A percentile compares a stretch with the other conserved stretches of the same genome.
Evolutionary conservation across 2,329 filamentous ascomycete species (phyloP).

Genomic region (Colletotrichum godetiae): DNA sequence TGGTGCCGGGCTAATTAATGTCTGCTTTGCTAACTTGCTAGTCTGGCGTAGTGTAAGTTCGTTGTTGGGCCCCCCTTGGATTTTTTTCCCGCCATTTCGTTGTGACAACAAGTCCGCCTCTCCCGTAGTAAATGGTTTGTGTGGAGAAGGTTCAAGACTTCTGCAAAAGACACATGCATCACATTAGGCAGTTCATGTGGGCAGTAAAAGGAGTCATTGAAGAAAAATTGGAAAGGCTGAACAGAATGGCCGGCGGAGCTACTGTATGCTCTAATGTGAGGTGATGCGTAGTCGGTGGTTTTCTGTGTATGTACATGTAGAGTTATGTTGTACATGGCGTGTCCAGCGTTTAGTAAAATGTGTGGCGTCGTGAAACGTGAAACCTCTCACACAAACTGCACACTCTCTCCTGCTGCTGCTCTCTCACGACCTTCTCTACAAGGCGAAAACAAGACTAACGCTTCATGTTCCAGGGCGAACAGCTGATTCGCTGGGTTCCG

Average conservation of each 20-base stretch:
- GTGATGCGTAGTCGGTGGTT: not conserved
- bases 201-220: not conserved
- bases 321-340: not conserved
- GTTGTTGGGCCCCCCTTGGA: not conserved
- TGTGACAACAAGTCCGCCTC: not conserved
- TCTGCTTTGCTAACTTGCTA: not conserved
- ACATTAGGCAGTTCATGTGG: not conserved
- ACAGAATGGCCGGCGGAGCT: too few relatives aligned
- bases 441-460: not conserved
- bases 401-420: not conserved
- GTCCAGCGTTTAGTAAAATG: not conserved
- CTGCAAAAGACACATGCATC: not conserved
- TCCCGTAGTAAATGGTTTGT: not conserved
- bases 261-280: constrained; percentile 1
- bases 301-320: not conserved
- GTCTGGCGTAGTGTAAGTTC: not conserved
- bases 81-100: not conserved
- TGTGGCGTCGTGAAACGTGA: not conserved
- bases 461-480: constrained; percentile 5
- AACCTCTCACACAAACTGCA: not conserved
- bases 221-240: too few relatives aligned
- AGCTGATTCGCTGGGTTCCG: constrained; percentile 1
- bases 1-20: not conserved
- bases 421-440: not conserved
- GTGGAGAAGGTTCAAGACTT: not conserved